Evolutionary conservation across 2,329 filamentous ascomycete genomes (phyloP).

Genomic region (Fusarium equiseti): DNA sequence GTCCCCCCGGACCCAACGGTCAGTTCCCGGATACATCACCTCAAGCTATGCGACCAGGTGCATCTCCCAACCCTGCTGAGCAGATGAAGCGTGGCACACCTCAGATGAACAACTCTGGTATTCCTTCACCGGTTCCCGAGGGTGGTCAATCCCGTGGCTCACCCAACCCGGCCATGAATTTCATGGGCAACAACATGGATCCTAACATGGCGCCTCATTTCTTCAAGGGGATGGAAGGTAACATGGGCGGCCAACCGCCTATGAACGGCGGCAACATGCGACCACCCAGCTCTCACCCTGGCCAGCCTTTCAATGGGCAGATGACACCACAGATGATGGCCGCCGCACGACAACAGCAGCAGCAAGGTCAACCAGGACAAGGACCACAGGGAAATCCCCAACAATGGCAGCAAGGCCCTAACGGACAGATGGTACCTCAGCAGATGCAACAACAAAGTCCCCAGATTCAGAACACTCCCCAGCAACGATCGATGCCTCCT

Average conservation of each 20-base stretch:
- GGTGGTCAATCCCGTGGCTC: slow-evolving; percentile 74
- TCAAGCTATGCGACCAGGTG: slow-evolving; percentile 74
- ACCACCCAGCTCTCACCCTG: slow-evolving; percentile 76
- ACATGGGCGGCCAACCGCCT: slow-evolving; percentile 56
- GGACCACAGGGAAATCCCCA: slow-evolving; percentile 51
- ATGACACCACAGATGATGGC: slow-evolving; percentile 73
- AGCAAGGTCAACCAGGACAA: slow-evolving; percentile 53
- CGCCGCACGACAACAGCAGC: slow-evolving; percentile 53
- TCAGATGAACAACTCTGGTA: slow-evolving; percentile 75
- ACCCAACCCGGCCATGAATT: slow-evolving; percentile 71
- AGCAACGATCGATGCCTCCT: slow-evolving; percentile 77
- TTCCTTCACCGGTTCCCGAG: slow-evolving; percentile 79
- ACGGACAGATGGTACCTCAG: slow-evolving; percentile 57
- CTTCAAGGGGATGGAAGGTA: slow-evolving; percentile 68
- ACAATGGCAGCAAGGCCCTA: slow-evolving; percentile 58
- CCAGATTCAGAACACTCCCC: slow-evolving; percentile 74
- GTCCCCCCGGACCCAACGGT: slow-evolving; percentile 67
- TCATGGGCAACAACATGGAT: slow-evolving; percentile 73
- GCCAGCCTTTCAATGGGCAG: slow-evolving; percentile 66
- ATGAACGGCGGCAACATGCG: slow-evolving; percentile 74
- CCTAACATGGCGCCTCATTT: slow-evolving; percentile 71
- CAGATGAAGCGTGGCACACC: slow-evolving; percentile 84
- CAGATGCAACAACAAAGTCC: slow-evolving; percentile 57
- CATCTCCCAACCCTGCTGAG: slow-evolving; percentile 81
- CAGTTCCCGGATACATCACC: slow-evolving; percentile 79